Percentiles rank a stretch among this genome's conserved stretches.
Conservation (phyloP, 2,329 filamentous ascomycete species). For the Aureobasidium sp. region DNA sequence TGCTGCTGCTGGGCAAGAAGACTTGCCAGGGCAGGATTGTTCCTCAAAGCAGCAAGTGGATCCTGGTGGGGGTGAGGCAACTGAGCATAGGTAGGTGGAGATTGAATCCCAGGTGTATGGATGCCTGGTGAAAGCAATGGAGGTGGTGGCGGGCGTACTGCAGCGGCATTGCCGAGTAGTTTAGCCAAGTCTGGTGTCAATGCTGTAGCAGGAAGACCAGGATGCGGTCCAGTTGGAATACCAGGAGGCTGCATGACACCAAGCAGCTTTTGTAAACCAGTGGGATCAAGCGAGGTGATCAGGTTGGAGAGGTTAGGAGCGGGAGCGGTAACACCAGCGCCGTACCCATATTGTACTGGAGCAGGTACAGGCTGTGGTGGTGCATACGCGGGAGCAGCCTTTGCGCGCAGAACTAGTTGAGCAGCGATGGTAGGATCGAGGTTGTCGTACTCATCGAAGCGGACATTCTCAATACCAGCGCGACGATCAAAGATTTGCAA, state of each 20-base stretch:
- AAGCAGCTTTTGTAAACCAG: constrained; percentile 62
- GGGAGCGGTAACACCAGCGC: constrained; percentile 16
- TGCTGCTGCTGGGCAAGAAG: constrained; percentile 13
- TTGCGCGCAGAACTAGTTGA: constrained; percentile 69
- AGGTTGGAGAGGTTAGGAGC: constrained; percentile 51
- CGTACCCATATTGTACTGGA: constrained; percentile 25
- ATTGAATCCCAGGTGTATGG: background rate
- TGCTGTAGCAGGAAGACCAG: constrained; percentile 16
- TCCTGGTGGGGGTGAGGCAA: constrained; percentile 23
- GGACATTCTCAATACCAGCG: constrained; percentile 62
- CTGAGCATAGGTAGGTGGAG: constrained; percentile 11
- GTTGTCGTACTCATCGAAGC: constrained; percentile 80
- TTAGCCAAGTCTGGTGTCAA: constrained; percentile 30
- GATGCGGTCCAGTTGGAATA: constrained; percentile 22
- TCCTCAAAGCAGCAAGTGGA: constrained; percentile 22
- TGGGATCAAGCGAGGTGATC: constrained; percentile 59
- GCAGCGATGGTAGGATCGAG: constrained; percentile 71
- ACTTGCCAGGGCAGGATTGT: constrained; percentile 22
- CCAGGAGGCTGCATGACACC: constrained; percentile 45
- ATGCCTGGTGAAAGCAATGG: background rate
- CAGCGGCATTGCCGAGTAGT: constrained; percentile 23
- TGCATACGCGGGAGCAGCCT: constrained; percentile 34
- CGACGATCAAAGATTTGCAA: constrained; percentile 81
- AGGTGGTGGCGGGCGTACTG: constrained; percentile 12
- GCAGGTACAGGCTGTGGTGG: constrained; percentile 28